Percentiles rank a stretch among this genome's conserved stretches.
Conservation (phyloP, 768 basidiomycete species). For the Kwoniella dendrophila region DNA sequence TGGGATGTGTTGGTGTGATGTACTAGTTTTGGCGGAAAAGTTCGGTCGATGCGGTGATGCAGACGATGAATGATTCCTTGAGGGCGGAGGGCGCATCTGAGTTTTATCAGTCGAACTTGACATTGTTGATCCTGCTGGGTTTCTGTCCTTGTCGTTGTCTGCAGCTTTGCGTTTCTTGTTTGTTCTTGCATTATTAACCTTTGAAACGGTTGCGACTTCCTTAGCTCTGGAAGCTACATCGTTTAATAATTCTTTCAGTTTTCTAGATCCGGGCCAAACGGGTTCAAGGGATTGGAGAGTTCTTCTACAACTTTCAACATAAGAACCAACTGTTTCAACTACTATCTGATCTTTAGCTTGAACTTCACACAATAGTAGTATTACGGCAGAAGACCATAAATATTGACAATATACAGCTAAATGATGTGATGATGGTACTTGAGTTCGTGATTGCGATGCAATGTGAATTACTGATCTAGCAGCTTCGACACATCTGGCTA, state of each 20-base stretch:
- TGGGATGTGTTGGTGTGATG: background rate
- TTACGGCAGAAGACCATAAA: slow-evolving; percentile 50
- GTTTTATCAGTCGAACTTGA: background rate
- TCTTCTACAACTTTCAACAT: slow-evolving; percentile 41
- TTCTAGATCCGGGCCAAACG: slow-evolving; percentile 49
- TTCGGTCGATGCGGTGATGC: slow-evolving; percentile 8
- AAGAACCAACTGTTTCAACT: slow-evolving; percentile 42
- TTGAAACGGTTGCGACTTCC: slow-evolving; percentile 23
- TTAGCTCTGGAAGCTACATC: slow-evolving; percentile 42
- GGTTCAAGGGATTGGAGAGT: slow-evolving; percentile 44
- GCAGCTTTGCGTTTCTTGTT: slow-evolving; percentile 29
- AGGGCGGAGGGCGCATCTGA: slow-evolving; percentile 16
- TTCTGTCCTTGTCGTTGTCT: background rate
- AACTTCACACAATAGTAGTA: slow-evolving; percentile 50
- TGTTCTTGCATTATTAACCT: slow-evolving; percentile 3
- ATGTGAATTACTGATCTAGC: slow-evolving; percentile 52
- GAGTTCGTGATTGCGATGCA: slow-evolving; percentile 43
- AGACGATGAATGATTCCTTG: slow-evolving; percentile 5
- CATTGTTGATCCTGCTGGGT: background rate
- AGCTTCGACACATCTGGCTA: slow-evolving; percentile 47
- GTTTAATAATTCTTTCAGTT: slow-evolving; percentile 47
- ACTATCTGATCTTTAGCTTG: slow-evolving; percentile 49
- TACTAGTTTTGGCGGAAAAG: background rate
- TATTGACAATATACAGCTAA: slow-evolving; percentile 47
- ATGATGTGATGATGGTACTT: slow-evolving; percentile 49